A percentile compares a stretch with the other conserved stretches of the same genome.
Evolutionary conservation across 306 rosid genomes (phyloP).

Genomic region (Casuarina glauca): DNA sequence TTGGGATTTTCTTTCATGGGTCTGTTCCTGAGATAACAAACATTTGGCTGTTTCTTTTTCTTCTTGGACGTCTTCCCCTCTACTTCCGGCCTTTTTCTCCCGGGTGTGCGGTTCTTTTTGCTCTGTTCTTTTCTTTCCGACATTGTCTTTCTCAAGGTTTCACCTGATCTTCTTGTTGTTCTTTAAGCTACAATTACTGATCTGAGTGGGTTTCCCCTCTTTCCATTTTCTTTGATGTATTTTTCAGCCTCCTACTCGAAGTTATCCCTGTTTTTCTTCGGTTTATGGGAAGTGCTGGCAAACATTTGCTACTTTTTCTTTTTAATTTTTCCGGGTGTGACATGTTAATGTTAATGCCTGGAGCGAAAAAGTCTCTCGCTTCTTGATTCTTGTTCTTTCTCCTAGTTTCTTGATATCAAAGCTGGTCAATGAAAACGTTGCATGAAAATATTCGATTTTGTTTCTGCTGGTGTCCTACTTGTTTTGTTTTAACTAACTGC

Average conservation of each 20-base stretch:
- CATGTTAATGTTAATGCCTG: slow-evolving; percentile 1
- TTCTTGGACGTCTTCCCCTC: slow-evolving; percentile 12
- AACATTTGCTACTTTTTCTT: not conserved
- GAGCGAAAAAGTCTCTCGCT: slow-evolving; percentile 15
- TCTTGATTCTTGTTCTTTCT: slow-evolving; percentile 10
- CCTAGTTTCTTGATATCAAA: slow-evolving; percentile 29
- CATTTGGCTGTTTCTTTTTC: slow-evolving; percentile 3
- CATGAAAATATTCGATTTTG: slow-evolving; percentile 18
- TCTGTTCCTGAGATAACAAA: slow-evolving; percentile 14
- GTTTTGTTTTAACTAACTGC: not conserved
- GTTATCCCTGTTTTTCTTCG: slow-evolving; percentile 14
- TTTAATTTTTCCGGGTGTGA: slow-evolving; percentile 2
- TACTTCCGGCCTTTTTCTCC: slow-evolving; percentile 7
- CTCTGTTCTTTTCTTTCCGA: not conserved
- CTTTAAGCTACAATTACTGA: slow-evolving; percentile 6
- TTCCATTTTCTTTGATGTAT: slow-evolving; percentile 1
- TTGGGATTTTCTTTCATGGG: slow-evolving; percentile 13
- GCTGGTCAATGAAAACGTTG: slow-evolving; percentile 31
- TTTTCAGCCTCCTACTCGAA: slow-evolving; percentile 7
- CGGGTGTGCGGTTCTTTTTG: not conserved
- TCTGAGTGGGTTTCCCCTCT: not conserved
- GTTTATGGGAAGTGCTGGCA: not conserved
- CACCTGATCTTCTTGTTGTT: not conserved
- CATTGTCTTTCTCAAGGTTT: not conserved
- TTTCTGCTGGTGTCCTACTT: not conserved